These are phyloP conservation scores for Syncephalastrum monosporum DNA, from an alignment of 371 early-diverging fungal species.

Conservation along the genomic window DNA sequence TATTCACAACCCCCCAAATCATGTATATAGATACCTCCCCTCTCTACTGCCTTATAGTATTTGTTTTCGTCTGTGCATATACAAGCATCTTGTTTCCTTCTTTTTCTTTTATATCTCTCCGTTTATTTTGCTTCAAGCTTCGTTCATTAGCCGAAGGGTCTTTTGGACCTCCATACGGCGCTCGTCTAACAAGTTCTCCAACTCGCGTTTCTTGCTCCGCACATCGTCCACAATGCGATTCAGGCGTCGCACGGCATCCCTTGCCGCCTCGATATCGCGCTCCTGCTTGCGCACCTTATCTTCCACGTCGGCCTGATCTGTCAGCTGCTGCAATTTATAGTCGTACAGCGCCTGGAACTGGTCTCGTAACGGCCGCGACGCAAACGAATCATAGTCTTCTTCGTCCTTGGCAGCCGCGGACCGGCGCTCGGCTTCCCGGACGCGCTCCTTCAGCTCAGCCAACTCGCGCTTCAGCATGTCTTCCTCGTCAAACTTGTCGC, in stretches of 20 bases:
- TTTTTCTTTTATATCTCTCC: not conserved
- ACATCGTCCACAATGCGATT: slow-evolving; percentile 49
- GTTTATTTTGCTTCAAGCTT: slow-evolving; percentile 5
- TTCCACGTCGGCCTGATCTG: slow-evolving; percentile 47
- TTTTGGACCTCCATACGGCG: slow-evolving; percentile 30
- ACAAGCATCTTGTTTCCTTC: slow-evolving; percentile 2
- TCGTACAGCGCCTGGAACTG: slow-evolving; percentile 53
- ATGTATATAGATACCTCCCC: slow-evolving; percentile 2
- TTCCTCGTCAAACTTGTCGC: slow-evolving; percentile 46
- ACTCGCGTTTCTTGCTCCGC: slow-evolving; percentile 43
- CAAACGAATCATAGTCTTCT: slow-evolving; percentile 35
- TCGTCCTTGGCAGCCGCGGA: slow-evolving; percentile 23
- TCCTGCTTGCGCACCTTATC: slow-evolving; percentile 49
- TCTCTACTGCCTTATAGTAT: not conserved
- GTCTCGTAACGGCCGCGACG: slow-evolving; percentile 42
- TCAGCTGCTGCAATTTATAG: slow-evolving; percentile 48
- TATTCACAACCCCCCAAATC: not conserved
- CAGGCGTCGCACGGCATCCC: slow-evolving; percentile 45
- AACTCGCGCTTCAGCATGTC: slow-evolving; percentile 46
- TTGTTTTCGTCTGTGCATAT: slow-evolving; percentile 7
- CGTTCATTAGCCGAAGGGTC: slow-evolving; percentile 21
- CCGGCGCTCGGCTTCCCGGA: slow-evolving; percentile 38
- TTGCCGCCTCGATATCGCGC: slow-evolving; percentile 52
- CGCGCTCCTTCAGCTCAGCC: slow-evolving; percentile 39
- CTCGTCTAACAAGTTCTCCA: slow-evolving; percentile 36